phyloP scores from a whole-genome alignment of 768 basidiomycete species.

The Lyophyllum atratum region DNA sequence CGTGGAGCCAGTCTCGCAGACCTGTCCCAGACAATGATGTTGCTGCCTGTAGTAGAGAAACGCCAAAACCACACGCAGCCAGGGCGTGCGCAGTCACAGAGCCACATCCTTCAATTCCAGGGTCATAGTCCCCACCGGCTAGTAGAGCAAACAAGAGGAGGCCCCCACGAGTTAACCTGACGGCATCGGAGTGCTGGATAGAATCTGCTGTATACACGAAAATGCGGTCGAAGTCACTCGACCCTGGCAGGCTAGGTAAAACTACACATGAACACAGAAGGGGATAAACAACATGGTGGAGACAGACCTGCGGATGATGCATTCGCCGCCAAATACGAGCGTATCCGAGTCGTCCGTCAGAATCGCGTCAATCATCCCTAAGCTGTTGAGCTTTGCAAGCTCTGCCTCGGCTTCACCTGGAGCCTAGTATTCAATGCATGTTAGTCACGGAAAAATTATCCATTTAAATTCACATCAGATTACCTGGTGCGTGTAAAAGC shows the following conservation, averaged over 20 bases:
- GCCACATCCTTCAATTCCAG: conserved; percentile 50
- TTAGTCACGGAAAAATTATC: too few relatives aligned
- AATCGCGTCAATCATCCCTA: conserved; percentile 45
- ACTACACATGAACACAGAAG: neutral
- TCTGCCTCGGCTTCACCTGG: conserved; percentile 50
- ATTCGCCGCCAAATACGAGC: conserved; percentile 45
- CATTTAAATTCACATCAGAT: neutral
- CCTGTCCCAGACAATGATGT: neutral
- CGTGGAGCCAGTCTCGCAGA: conserved; percentile 3
- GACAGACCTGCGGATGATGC: conserved; percentile 40
- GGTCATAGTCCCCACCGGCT: conserved; percentile 67
- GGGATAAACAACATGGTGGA: neutral
- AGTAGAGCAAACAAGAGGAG: conserved; percentile 62
- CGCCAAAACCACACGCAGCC: conserved; percentile 35
- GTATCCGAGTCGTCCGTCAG: conserved; percentile 50
- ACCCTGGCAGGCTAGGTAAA: neutral
- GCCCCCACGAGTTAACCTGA: conserved; percentile 31
- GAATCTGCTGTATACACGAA: conserved; percentile 1
- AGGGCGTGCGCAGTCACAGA: conserved; percentile 55
- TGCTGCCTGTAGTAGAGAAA: conserved; percentile 34
- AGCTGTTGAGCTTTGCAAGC: conserved; percentile 40
- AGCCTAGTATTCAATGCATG: conserved; percentile 25
- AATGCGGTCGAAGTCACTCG: neutral
- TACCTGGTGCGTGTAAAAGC: conserved; percentile 35
- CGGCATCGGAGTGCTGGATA: conserved; percentile 1